Percentiles rank a stretch among this genome's conserved stretches.
phyloP scores from a whole-genome alignment of 306 rosid species.

The Prunus salicina region DNA sequence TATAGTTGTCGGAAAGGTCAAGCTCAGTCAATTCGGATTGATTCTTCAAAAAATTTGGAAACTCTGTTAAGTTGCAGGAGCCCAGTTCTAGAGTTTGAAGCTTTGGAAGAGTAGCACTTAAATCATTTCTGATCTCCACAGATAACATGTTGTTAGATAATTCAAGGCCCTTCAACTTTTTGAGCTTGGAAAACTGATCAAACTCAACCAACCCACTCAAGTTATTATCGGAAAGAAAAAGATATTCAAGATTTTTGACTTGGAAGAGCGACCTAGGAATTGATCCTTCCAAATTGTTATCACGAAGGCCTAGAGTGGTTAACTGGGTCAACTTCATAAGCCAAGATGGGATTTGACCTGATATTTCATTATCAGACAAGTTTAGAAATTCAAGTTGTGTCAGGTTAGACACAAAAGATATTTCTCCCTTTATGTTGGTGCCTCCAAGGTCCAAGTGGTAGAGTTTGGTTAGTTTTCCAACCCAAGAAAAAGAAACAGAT shows the following conservation, averaged over 20 bases:
- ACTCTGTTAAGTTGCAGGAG: not conserved
- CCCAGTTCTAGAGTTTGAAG: not conserved
- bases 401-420: not conserved
- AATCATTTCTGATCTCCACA: too few species aligned
- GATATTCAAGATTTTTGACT: not conserved
- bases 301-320: not conserved
- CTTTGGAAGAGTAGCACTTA: not conserved
- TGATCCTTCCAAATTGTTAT: conserved; percentile 15
- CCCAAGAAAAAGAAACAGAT: not conserved
- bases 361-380: not conserved
- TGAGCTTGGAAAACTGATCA: conserved; percentile 6
- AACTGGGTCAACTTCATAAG: not conserved
- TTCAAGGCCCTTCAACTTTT: not conserved
- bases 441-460: not conserved
- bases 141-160: too few species aligned
- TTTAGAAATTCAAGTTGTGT: not conserved
- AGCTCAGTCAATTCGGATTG: not conserved
- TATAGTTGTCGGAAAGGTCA: conserved; percentile 9
- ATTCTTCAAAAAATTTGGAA: conserved; percentile 24
- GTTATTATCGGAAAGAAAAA: not conserved
- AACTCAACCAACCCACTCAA: conserved; percentile 19
- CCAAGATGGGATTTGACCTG: conserved; percentile 10
- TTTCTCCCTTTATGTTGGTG: not conserved
- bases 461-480: conserved; percentile 2
- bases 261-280: conserved; percentile 14